phyloP scores from a whole-genome alignment of 2,329 filamentous ascomycete species.

The Diaporthe sp. region DNA sequence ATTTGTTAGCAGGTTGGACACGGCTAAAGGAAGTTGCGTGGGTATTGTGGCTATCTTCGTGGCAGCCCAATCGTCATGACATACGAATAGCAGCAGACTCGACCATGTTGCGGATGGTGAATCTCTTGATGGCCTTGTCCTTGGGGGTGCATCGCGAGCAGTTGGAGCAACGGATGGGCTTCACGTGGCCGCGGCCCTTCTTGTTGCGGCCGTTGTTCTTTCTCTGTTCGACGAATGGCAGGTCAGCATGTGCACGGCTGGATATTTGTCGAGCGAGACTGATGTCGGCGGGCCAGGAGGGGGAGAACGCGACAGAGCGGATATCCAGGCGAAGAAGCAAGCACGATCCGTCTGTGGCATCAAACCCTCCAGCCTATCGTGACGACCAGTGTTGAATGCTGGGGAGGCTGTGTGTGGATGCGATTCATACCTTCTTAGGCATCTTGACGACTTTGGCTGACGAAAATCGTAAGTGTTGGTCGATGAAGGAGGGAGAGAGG shows the following conservation, averaged over 20 bases:
- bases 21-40: background rate
- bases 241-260: conserved; percentile 20
- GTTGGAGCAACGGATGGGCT: conserved; percentile 90
- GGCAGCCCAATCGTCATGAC: conserved; percentile 56
- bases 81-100: conserved; percentile 99
- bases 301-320: background rate
- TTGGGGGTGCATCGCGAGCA: conserved; percentile 92
- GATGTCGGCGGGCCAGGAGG: background rate
- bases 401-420: background rate
- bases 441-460: conserved; percentile 67
- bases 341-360: background rate
- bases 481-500: conserved; percentile 22
- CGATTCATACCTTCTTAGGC: conserved; percentile 75
- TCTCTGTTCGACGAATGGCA: conserved; percentile 43
- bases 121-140: conserved; percentile 99
- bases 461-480: conserved; percentile 54
- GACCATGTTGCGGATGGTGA: conserved; percentile 99
- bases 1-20: conserved; percentile 15
- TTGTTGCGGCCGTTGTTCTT: conserved; percentile 91
- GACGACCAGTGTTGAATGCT: background rate
- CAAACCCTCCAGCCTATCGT: background rate
- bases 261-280: background rate
- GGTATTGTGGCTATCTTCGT: conserved; percentile 17
- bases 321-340: background rate
- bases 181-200: conserved; percentile 99